Base-by-base conservation (phyloP, 1,284 basidiomycete genomes). In the Tremellales sp. region DNA sequence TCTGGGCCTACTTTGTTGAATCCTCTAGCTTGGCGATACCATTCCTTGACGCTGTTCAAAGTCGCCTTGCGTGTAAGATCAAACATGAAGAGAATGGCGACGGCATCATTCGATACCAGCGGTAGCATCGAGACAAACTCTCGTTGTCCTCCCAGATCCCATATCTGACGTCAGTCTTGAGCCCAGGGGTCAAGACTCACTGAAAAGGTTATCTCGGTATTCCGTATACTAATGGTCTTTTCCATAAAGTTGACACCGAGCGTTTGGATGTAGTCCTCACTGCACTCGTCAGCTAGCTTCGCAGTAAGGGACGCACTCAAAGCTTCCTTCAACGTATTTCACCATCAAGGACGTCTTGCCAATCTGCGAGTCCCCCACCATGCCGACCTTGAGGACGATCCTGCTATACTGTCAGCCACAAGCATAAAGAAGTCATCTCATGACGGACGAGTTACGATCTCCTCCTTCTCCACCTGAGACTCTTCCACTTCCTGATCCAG, bases 181-280 rank as follows among this genome's bases (percentile, higher is more conserved):
- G 25, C 36, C n/a, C 33, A 35, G 12, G 25, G 28, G 2, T 28
- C 7, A 13, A 12, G 24, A 62, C 72, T 45, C 44, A 73, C 72
- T 58, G 91, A 95, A 76, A 98, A 97, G 3, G 92, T 97, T 75
- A 97, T 97, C 48, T 95, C 94, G 45, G 93, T 97, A 71, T 94
- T 86, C 57, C 93, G 84, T 60, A 97, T 94, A 47, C 87, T 87
- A 63, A 97, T 97, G 29, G 91, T 92, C 78, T 95, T 97, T 78
- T 97, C 93, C 93, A 97, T 97, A 73, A 97, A 97, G 75, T 97
- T 97, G 76, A 97, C 93, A 76, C 92, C 91, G 74, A 97, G 83
- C 75, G 93, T 97, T 80, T 97, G 94, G 71, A 97, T 97, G 75
- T 97, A 97, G 75, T 97, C 93, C 77, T 97, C 93, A 75, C 78